Evolutionary conservation across 2,329 filamentous ascomycete genomes (phyloP), one percentile per base, ranked within the genome.

Genomic region (Paecilomyces sp.): DNA sequence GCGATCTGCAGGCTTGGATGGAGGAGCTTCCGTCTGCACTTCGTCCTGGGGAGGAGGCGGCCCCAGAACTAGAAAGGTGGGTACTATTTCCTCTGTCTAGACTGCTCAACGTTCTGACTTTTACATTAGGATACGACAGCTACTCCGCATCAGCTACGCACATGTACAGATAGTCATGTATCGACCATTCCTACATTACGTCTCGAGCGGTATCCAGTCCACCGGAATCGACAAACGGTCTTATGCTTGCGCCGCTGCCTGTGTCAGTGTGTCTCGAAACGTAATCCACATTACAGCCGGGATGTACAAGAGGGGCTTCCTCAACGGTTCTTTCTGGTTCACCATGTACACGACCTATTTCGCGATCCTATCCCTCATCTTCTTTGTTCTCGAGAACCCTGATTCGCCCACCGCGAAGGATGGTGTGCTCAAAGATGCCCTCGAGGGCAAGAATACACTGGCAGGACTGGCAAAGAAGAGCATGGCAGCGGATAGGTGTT

Each of bases 401-500:
- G 81, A 85, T 59, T 85, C 80, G 57, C 75, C 81, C 0, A 84
- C 82, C 1, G 84, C 83, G 50, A 83, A 88, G 57, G 92, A 96
- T 62, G 74, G 75, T 24, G 88, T 97, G 24, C 79, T 97, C 61
- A 88, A 88, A 57, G 93, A 97, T 75, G 93, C 92, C 0, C 83
- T 87, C 62, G 89, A 91, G 63, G 94, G 93, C 18, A 90, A 90
- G 69, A 88, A 93, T 64, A 90, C 92, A 63, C 84, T 97, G 61
- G 85, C 87, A 56, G 87, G 86, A 15, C 81, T 97, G 60, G 89
- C 92, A 2, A 87, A 89, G 67, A 88, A 89, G 67, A 97, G 92
- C 70, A 83, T 95, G 81, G 92, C 92, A 36, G 94, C 94, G 2
- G 91, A 97, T 71, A 83, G 91, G 62, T 94, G 95, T 68, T 91